Evolutionary conservation across 148 eudicot genomes (phyloP), one percentile per base, ranked within the genome.

Genomic region (Diospyros lotus): DNA sequence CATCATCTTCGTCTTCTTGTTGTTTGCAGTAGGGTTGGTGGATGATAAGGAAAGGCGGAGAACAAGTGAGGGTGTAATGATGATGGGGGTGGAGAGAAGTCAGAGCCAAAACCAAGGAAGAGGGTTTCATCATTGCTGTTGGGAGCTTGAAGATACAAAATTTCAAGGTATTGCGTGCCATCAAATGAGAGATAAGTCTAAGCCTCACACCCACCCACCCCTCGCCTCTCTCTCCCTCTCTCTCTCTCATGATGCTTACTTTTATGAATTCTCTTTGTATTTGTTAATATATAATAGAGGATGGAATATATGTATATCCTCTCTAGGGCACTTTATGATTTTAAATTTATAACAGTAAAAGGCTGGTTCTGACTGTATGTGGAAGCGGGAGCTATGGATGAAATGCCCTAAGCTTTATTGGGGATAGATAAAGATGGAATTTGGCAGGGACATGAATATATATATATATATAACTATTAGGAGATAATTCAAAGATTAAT

Each of bases 51-150:
- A 73, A 15, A 17, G 7, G 9, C 46, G 66, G 58, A 3, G 58
- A 46, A 74, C 51, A 69, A 54, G 61, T 64, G 71, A 75, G 71
- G 52, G 77, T 54, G 71, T 65, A 75, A 74, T 73, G 76, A 61
- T 64, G 76, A 13, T 74, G 60, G 15, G 64, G 69, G 70, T 15
- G 61, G 60, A 44, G 59, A 43, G 64, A 66, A 59, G 63, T 40
- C 42, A 66, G 63, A 44, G 63, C 63, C 51, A 42, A 68, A 14
- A 44, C 46, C 41, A 45, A 74, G 77, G 63, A 52, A 54, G 71
- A 75, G 77, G 77, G 63, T n/a, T 65, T 66, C 44, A 75, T 66
- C 45, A 75, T 75, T 75, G 77, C 77, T 75, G 71, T 75, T 65
- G 68, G 60, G 39, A 1, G 66, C 12, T 28, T 72, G 44, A 53